Evolutionary conservation across 768 basidiomycete genomes (phyloP), one percentile per base, ranked within the genome.

Genomic region (Sistotremastrum niveocremeum): DNA sequence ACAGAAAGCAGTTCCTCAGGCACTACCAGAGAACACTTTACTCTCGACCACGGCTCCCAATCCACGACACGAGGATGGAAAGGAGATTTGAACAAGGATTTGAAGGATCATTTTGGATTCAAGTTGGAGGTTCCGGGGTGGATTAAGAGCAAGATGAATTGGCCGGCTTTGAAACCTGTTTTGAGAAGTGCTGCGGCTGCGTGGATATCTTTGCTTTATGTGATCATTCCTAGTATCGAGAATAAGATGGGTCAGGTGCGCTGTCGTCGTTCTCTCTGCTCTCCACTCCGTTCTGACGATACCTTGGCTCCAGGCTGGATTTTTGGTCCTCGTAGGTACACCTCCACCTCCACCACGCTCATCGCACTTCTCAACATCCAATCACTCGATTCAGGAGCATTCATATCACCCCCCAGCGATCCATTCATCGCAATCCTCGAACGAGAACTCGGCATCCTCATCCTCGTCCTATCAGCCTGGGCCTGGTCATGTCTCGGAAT

Each of bases 401-500:
- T 84, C 51, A 52, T 86, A 3, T 79, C 79, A 3, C 79, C 84
- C 1, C 81, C 84, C 1, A 64, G 56, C 20, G 81, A 81, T 45
- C 78, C 81, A 1, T 82, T 84, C 53, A 62, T 81, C n/a, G 65
- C 70, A 4, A 78, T 80, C 3, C 55, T 82, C 9, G 82, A 84
- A 54, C 75, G 80, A 2, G 81, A 84, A 54, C 39, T 73, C 6
- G 63, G 73, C 5, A 72, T 79, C 34, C 48, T 82, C 4, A 12
- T 66, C 1, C 74, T 77, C 40, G 70, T 70, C 0, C 51, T 63
- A 2, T 12, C 66, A 6, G 66, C 68, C 30, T 84, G 79, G 80
- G 81, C 72, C 29, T 86, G 82, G 81, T 61, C 63, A 7, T 79
- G 76, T 54, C 63, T 86, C 3, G 84, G 73, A 4, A 73, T 84